A percentile compares a stretch with the other conserved stretches of the same genome.
phyloP scores from a whole-genome alignment of 352 stramenopile species.

The Globisporangium heterothallicum region DNA sequence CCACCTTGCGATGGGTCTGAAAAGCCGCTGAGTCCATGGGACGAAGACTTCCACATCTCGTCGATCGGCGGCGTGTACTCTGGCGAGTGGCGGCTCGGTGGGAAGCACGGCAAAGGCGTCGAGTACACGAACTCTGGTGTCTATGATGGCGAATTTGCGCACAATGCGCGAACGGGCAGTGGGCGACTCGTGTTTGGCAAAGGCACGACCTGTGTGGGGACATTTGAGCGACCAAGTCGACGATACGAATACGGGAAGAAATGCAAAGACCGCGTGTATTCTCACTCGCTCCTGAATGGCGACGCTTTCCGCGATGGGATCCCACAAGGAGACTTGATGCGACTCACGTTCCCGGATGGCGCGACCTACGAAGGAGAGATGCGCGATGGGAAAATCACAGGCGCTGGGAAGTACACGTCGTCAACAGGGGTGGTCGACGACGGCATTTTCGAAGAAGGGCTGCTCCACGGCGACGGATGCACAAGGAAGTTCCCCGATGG shows the following conservation, averaged over 20 bases:
- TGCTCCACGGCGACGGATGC: constrained; percentile 46
- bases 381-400: constrained; percentile 48
- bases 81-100: constrained; percentile 39
- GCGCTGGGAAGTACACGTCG: constrained; percentile 46
- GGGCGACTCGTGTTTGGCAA: constrained; percentile 59
- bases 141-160: constrained; percentile 54
- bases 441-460: constrained; percentile 49
- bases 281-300: constrained; percentile 39
- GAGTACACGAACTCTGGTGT: constrained; percentile 64
- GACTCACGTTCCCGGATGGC: constrained; percentile 52
- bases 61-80: constrained; percentile 55
- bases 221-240: constrained; percentile 37
- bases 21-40: constrained; percentile 26
- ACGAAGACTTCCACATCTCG: constrained; percentile 64
- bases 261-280: constrained; percentile 24
- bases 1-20: background rate
- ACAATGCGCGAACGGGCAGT: constrained; percentile 30
- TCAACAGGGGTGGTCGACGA: constrained; percentile 62
- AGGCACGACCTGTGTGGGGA: constrained; percentile 37
- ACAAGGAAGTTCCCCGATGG: constrained; percentile 43
- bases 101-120: constrained; percentile 46
- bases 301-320: constrained; percentile 49
- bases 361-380: constrained; percentile 65
- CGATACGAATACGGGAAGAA: constrained; percentile 42
- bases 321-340: constrained; percentile 38